Evolutionary conservation across 768 basidiomycete genomes (phyloP).

Genomic region (Phlegmacium glaucopus): DNA sequence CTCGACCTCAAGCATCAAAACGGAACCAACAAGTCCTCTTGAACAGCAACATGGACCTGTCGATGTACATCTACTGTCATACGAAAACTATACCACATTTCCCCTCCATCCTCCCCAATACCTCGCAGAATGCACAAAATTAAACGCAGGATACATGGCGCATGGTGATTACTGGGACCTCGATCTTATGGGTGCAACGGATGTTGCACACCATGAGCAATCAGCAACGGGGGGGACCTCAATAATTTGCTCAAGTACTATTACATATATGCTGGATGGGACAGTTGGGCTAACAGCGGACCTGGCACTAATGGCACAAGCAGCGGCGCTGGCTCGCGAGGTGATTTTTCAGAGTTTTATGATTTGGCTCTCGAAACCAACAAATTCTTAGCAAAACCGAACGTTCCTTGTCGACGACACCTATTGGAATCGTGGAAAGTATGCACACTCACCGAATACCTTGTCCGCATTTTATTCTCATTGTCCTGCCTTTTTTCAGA

Average conservation of each 20-base stretch:
- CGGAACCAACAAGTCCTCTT: conserved; percentile 11
- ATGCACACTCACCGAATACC: conserved; percentile 15
- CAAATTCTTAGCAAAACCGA: conserved; percentile 43
- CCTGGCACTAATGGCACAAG: conserved; percentile 63
- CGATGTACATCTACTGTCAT: conserved; percentile 38
- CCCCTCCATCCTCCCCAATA: conserved; percentile 58
- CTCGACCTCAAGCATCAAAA: conserved; percentile 8
- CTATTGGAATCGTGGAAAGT: conserved; percentile 75
- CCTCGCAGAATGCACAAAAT: conserved; percentile 50
- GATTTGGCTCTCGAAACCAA: neutral
- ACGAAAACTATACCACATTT: conserved; percentile 55
- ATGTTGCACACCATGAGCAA: conserved; percentile 31
- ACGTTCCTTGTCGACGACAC: conserved; percentile 71
- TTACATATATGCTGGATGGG: conserved; percentile 72
- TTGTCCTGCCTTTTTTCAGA: conserved; percentile 28
- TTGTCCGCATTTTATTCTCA: neutral
- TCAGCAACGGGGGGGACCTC: conserved; percentile 12
- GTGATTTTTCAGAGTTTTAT: conserved; percentile 29
- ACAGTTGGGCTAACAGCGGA: conserved; percentile 63
- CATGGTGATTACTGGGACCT: conserved; percentile 53
- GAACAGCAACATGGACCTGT: conserved; percentile 8
- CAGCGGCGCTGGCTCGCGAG: conserved; percentile 63
- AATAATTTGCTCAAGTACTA: conserved; percentile 52
- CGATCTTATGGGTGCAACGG: conserved; percentile 26
- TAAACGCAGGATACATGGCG: conserved; percentile 43